phyloP scores from a whole-genome alignment of 2,329 filamentous ascomycete species.

The Aspergillus aculeatinus region DNA sequence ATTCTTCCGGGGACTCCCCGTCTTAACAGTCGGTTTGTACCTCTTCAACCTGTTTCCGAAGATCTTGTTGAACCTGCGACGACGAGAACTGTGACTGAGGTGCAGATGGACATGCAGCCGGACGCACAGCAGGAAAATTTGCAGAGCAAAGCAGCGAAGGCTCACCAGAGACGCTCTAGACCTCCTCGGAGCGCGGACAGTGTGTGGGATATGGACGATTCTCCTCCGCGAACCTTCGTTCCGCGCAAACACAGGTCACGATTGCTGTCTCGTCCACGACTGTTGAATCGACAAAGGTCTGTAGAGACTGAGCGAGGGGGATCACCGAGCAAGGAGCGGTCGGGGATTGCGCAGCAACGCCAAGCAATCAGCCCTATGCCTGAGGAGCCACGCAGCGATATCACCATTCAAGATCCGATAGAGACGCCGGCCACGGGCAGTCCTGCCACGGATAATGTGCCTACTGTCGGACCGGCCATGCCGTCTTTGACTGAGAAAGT shows the following conservation, averaged over 20 bases:
- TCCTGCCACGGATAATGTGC: conserved; percentile 1
- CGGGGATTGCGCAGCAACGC: conserved; percentile 9
- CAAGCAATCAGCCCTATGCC: conserved; percentile 16
- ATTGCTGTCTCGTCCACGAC: conserved; percentile 11
- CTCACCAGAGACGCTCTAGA: conserved; percentile 23
- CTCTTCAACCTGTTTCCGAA: neutral
- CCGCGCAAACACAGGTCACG: conserved; percentile 19
- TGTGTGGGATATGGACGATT: conserved; percentile 39
- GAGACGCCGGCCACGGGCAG: conserved; percentile 12
- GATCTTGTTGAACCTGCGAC: neutral
- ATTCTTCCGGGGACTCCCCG: conserved; percentile 30
- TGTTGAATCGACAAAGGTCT: neutral
- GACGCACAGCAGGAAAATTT: conserved; percentile 4
- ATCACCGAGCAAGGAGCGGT: conserved; percentile 1
- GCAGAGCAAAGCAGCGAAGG: conserved; percentile 15
- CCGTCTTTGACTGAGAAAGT: conserved; percentile 15
- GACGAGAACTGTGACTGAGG: conserved; percentile 4
- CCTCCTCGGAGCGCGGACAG: conserved; percentile 27
- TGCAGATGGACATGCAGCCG: conserved; percentile 8
- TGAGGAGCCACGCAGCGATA: conserved; percentile 9
- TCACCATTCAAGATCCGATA: conserved; percentile 9
- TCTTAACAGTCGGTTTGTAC: conserved; percentile 18
- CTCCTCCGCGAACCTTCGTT: conserved; percentile 26
- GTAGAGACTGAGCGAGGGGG: neutral
- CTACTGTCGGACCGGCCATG: neutral